Evolutionary conservation across 2,329 filamentous ascomycete genomes (phyloP).

Genomic region (Diaporthe aspalathi): DNA sequence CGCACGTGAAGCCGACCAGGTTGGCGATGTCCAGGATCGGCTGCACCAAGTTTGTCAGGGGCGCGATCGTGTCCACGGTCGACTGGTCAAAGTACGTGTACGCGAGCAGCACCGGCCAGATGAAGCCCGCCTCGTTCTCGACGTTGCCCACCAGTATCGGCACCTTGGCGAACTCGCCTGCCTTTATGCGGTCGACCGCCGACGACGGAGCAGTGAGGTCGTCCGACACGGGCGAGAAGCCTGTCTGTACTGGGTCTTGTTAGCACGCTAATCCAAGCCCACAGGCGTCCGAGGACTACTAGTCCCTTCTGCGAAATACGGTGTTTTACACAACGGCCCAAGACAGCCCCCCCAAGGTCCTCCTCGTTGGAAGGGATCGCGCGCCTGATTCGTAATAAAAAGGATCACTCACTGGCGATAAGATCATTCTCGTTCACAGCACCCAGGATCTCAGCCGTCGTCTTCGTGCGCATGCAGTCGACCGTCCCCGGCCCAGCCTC

Average conservation of each 20-base stretch:
- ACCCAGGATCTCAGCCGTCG: conserved; percentile 9
- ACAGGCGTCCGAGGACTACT: not conserved
- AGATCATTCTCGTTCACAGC: conserved; percentile 10
- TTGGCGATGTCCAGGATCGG: conserved; percentile 18
- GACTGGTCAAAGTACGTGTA: conserved; percentile 19
- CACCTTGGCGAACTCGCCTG: conserved; percentile 15
- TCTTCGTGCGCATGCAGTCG: conserved; percentile 30
- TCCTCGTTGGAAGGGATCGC: too few species aligned
- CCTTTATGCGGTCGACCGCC: conserved; percentile 6
- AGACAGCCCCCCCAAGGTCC: not conserved
- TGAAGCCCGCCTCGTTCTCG: conserved; percentile 12
- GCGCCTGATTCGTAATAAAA: too few species aligned
- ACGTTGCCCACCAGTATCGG: conserved; percentile 18
- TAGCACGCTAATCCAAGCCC: not conserved
- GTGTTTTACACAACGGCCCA: not conserved
- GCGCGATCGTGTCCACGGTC: conserved; percentile 8
- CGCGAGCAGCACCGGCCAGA: conserved; percentile 13
- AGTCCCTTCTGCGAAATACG: not conserved
- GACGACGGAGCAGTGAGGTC: not conserved
- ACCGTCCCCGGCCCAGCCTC: conserved; percentile 12
- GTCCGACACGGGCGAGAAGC: not conserved
- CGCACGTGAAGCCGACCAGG: conserved; percentile 27
- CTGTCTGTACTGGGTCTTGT: not conserved
- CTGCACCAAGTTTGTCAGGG: conserved; percentile 5
- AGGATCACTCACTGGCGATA: not conserved